Evolutionary conservation across 192 early-diverging fungal genomes (phyloP), one percentile per base, ranked within the genome.

Genomic region (Gamsiella multidivaricata): DNA sequence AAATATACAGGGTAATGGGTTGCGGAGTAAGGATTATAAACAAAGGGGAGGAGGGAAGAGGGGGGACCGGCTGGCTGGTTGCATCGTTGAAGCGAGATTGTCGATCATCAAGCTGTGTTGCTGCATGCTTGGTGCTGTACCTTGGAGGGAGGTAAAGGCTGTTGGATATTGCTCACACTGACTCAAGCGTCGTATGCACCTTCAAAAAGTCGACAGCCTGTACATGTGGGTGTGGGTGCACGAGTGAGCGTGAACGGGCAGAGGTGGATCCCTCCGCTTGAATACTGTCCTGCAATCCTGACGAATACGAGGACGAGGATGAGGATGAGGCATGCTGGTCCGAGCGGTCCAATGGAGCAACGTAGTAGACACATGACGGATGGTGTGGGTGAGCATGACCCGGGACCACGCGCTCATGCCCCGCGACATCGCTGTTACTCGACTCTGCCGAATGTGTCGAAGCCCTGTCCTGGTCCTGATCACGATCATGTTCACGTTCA

Each of bases 301-400:
- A 32, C 34, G 23, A 37, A 11, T 4, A 46, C 45, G n/a, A n/a
- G 17, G 45, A 46, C 39, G 39, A 41, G 14, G 54, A 54, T 32
- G 65, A 32, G 10, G 65, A 20, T 23, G 65, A 39, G 50, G 32
- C 43, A 3, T 45, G 54, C 23, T 34, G 2, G 15, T 56, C 34
- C 22, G 28, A 18, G 11, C n/a, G 5, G 33, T 45, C 53, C 26
- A 39, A 23, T 10, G 61, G 37, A 14, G 50, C 61, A 18, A 52
- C 61, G 53, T 61, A 61, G 26, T 54, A 70, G 1, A 52, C 51
- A 39, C 69, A 70, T 2, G 69, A 61, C 1, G 58, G 69, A 23
- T 61, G 69, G 32, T 70, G 69, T 37, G 69, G 59, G n/a, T 28
- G 33, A 8, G 69, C 37, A 25, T 61, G 69, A 28, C 28, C 59